Percentiles rank a stretch among this genome's conserved stretches.
These are phyloP conservation scores for Rhizoctonia solani DNA, from an alignment of 1,284 basidiomycete species.

Conservation along the genomic window DNA sequence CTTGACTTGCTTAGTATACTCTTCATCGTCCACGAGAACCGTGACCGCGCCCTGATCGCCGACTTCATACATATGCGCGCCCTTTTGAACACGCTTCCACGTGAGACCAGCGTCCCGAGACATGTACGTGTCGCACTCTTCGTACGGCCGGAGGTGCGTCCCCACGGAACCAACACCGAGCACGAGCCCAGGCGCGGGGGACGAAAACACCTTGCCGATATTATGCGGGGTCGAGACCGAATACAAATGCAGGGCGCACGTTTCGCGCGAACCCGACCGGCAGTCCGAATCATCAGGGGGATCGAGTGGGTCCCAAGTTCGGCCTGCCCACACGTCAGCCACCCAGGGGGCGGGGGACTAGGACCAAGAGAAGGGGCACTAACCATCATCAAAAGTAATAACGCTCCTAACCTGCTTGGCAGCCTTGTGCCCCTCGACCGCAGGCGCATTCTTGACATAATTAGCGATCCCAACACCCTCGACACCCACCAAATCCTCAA, in stretches of 20 bases:
- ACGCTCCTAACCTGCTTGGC: constrained; percentile 71
- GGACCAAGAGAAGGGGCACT: constrained; percentile 34
- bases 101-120: constrained; percentile 86
- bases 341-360: too few species aligned
- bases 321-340: constrained; percentile 25
- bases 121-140: constrained; percentile 92
- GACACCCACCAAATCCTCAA: constrained; percentile 88
- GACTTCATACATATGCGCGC: constrained; percentile 94
- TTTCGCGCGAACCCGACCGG: constrained; percentile 43
- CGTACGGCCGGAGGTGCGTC: constrained; percentile 70
- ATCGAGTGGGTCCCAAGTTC: background rate
- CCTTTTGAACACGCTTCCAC: constrained; percentile 78
- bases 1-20: constrained; percentile 67
- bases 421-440: constrained; percentile 69
- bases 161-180: constrained; percentile 96
- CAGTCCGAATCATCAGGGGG: constrained; percentile 9
- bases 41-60: constrained; percentile 87
- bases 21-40: constrained; percentile 87
- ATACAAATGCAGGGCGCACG: constrained; percentile 88
- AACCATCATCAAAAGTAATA: constrained; percentile 93
- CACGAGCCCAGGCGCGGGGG: constrained; percentile 88
- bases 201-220: constrained; percentile 91
- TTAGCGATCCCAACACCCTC: constrained; percentile 94
- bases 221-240: constrained; percentile 92
- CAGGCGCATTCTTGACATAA: constrained; percentile 78